Base-by-base conservation (phyloP, 2,329 filamentous ascomycete species). In the Tolypocladium tundrense region DNA sequence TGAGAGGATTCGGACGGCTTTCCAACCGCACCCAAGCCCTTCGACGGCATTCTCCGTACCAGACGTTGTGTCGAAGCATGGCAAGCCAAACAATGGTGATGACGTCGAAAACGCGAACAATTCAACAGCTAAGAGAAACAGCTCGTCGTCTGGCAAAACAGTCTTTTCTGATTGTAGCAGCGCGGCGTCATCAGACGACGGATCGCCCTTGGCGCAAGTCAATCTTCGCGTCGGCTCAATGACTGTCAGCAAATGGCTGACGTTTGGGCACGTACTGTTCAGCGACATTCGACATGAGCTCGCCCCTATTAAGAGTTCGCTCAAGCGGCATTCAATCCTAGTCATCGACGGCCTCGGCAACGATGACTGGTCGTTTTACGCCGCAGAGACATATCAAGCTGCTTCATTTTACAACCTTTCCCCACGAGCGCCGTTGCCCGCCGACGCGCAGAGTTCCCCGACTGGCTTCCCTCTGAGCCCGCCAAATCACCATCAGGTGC, bases 221-320 rank as follows among this genome's bases (percentile, higher is more conserved):
- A 91, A 91, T 66, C 79, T 94, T 27, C 81, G 90, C 2, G 86
- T 91, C 19, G 89, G 87, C 5, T 91, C 89, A 2, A 85, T 94
- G 77, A 91, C 90, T 60, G 90, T 91, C 31, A 91, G 88, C 77
- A 92, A 92, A 68, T 94, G 89, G 90, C 81, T 94, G 31, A 90
- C 88, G 0, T 93, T 93, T 68, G 90, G 90, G 1, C 87, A 91
- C 64, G 88, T 93, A 0, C 77, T 94, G 4, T 92, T 94, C 73
- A 91, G 88, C 64, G 89, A 90, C 13, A 84, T 88, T 6, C 83
- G 90, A 33, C 86, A 90, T 52, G 86, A 90, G 63, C 78, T 92
- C 27, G 74, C 79, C 0, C 78, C 73, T 67, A 72, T 65, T 6
- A 66, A 68, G 24, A 62, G 67, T 7, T 65, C 66, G 0, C 58